phyloP scores from a whole-genome alignment of 31 red algal genomes.

The Endocladia muricata region DNA sequence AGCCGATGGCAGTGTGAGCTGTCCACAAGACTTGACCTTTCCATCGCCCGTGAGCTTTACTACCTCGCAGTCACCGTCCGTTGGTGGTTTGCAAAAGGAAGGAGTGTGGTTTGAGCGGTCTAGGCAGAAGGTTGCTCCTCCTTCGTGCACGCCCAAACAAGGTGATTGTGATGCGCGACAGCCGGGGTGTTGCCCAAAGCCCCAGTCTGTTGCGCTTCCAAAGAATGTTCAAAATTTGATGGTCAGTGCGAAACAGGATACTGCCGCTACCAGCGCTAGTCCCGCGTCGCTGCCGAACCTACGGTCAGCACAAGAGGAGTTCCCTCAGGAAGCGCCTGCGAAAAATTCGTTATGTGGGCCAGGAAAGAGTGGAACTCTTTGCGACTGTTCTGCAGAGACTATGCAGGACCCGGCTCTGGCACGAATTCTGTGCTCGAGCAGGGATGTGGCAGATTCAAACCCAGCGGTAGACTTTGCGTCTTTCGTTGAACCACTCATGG shows the following conservation, averaged over 20 bases:
- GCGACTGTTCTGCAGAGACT: conserved; percentile 22
- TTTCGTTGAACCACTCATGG: not conserved
- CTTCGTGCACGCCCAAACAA: not conserved
- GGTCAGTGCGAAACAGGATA: not conserved
- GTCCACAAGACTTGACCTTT: not conserved
- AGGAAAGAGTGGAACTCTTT: not conserved
- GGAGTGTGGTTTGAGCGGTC: too few relatives aligned
- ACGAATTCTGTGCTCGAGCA: conserved; percentile 38
- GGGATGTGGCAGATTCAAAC: not conserved
- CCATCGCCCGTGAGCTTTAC: conserved; percentile 1
- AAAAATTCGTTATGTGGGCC: not conserved
- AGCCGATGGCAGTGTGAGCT: conserved; percentile 1
- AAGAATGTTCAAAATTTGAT: not conserved
- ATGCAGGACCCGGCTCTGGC: conserved; percentile 38
- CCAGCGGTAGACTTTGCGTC: not conserved
- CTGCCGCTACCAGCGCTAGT: not conserved
- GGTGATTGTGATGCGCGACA: not conserved
- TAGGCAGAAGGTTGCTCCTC: too few relatives aligned
- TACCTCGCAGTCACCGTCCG: not conserved
- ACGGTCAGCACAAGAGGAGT: not conserved
- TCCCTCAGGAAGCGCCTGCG: not conserved
- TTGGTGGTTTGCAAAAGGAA: too few relatives aligned
- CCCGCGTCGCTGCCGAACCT: not conserved
- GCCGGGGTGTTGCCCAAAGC: not conserved
- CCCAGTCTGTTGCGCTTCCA: not conserved